Percentiles rank a stretch among this genome's conserved stretches.
Evolutionary conservation across 1,139 yeast species (phyloP).

Genomic region (Pichiaceae sp.): DNA sequence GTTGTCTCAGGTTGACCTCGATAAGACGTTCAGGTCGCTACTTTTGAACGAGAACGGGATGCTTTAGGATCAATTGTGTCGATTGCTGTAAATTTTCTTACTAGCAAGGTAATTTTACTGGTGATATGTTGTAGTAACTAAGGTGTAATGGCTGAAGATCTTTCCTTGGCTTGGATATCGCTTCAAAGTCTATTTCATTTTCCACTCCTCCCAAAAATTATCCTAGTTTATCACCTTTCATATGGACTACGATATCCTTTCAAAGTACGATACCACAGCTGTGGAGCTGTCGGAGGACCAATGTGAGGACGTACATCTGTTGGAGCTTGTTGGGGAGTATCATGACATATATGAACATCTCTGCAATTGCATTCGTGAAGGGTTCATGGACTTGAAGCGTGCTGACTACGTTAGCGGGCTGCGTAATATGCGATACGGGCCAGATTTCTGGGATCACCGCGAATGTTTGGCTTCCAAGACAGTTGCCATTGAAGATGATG

Average conservation of each 20-base stretch:
- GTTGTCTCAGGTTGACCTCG: not conserved
- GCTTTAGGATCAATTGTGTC: too few relatives aligned
- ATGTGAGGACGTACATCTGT: slow-evolving; percentile 3
- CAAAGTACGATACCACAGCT: not conserved
- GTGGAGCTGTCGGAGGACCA: not conserved
- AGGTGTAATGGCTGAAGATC: too few relatives aligned
- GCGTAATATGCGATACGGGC: slow-evolving; percentile 6
- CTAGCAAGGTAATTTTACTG: too few relatives aligned
- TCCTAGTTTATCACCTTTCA: not conserved
- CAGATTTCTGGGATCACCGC: slow-evolving; percentile 12
- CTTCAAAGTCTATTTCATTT: too few relatives aligned
- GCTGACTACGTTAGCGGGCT: slow-evolving; percentile 13
- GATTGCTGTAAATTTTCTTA: too few relatives aligned
- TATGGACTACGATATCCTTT: not conserved
- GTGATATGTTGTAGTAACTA: too few relatives aligned
- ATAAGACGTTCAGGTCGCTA: not conserved
- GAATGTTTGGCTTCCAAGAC: slow-evolving; percentile 7
- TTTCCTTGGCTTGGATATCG: too few relatives aligned
- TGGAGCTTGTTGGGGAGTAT: slow-evolving; percentile 11
- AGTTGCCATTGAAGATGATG: slow-evolving; percentile 1
- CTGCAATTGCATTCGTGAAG: slow-evolving; percentile 5
- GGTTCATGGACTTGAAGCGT: slow-evolving; percentile 13
- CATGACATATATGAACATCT: slow-evolving; percentile 4
- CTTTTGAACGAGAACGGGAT: not conserved
- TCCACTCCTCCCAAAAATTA: not conserved